A percentile compares a stretch with the other conserved stretches of the same genome.
Evolutionary conservation across 371 early-diverging fungal species (phyloP).

Genomic region (Apophysomyces elegans): DNA sequence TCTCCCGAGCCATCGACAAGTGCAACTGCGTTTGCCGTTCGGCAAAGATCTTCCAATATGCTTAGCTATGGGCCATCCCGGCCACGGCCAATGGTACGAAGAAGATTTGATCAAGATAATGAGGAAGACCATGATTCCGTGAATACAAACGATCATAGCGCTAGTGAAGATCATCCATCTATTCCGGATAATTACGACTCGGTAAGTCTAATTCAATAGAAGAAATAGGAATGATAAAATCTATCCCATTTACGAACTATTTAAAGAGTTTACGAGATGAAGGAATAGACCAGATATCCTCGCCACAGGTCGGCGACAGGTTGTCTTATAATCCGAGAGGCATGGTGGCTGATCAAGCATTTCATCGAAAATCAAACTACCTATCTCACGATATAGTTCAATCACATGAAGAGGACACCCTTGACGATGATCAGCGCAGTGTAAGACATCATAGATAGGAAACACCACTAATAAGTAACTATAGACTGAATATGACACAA

Average conservation of each 20-base stretch:
- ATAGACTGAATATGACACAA: too few relatives aligned
- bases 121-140: slow-evolving; percentile 9
- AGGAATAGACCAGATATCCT: too few relatives aligned
- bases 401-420: too few relatives aligned
- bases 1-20: slow-evolving; percentile 5
- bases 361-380: too few relatives aligned
- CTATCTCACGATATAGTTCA: too few relatives aligned
- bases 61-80: slow-evolving; percentile 8
- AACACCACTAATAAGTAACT: too few relatives aligned
- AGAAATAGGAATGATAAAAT: neutral
- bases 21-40: slow-evolving; percentile 12
- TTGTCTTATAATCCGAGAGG: neutral
- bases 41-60: slow-evolving; percentile 17
- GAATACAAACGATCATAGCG: neutral
- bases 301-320: too few relatives aligned
- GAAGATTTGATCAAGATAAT: neutral
- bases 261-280: too few relatives aligned
- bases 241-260: neutral
- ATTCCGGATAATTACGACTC: neutral
- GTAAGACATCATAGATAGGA: too few relatives aligned
- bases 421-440: too few relatives aligned
- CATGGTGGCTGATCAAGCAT: neutral
- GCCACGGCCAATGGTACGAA: neutral
- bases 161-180: slow-evolving; percentile 19
- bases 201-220: neutral